phyloP scores from a whole-genome alignment of 345 rosid species.

The thale cress (Arabidopsis thaliana) region DNA sequence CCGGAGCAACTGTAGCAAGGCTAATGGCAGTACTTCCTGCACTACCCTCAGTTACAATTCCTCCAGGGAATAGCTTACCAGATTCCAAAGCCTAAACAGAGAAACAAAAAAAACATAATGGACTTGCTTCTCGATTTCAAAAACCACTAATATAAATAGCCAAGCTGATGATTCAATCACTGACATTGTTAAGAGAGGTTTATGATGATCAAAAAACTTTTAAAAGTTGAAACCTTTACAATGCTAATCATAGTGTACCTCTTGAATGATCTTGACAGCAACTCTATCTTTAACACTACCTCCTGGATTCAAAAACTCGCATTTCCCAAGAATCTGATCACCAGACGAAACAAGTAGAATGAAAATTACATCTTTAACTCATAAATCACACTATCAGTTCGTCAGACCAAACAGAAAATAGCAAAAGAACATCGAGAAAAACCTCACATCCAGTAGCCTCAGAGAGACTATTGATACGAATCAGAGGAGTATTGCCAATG shows the following conservation, averaged over 20 bases:
- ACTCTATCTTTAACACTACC: conserved; percentile 98
- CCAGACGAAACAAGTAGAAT: conserved; percentile 15
- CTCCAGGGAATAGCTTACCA: conserved; percentile 69
- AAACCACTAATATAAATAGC: not conserved
- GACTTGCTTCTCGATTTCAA: not conserved
- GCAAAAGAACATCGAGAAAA: conserved; percentile 27
- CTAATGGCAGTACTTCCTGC: conserved; percentile 99
- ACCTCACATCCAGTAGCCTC: conserved; percentile 97
- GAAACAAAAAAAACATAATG: not conserved
- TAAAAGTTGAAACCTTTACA: conserved; percentile 14
- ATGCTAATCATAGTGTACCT: conserved; percentile 53
- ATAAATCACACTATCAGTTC: not conserved
- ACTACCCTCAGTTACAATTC: conserved; percentile 90
- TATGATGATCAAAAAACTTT: not conserved
- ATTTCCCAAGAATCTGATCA: conserved; percentile 86
- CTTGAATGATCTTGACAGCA: conserved; percentile 85
- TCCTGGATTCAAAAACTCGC: conserved; percentile 97
- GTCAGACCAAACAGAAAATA: not conserved
- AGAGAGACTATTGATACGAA: conserved; percentile 90
- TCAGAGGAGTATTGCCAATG: conserved; percentile 86
- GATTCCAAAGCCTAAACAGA: conserved; percentile 74
- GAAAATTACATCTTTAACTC: not conserved
- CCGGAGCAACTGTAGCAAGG: conserved; percentile 91
- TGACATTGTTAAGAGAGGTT: not conserved
- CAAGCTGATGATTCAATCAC: not conserved